Base-by-base conservation (phyloP, 1,139 yeast genomes). In the Pichia kudriavzevii region DNA sequence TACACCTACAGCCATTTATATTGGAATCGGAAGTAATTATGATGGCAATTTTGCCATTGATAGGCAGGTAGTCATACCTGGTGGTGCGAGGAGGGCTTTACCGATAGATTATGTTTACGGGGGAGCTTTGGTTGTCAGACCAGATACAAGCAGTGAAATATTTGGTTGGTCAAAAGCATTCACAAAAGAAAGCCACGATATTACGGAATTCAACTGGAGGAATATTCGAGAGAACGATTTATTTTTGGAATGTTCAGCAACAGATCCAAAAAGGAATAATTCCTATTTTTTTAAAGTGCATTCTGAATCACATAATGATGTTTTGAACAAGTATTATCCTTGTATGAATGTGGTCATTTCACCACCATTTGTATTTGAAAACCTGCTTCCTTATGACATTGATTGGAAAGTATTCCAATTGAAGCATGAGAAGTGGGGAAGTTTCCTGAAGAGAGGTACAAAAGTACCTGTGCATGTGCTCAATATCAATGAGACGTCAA, bases 351-450 rank as follows among this genome's bases (percentile, higher is more conserved):
- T 91, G 26, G 71, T 79, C 2, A 62, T 93, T 16, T 78, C 94
- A 0, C 88, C 98, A 1, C 97, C 98, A 0, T 61, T 93, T 26
- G 85, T 83, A 47, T 67, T 93, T 43, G 88, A 82, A 48, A 93
- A 93, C 48, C 62, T 85, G 39, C 59, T 93, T 33, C 98, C 99
- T 0, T 83, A 72, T 52, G 95, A 85, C 47, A 61, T 88, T 34
- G 66, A 72, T 16, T 87, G 81, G 57, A 65, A 84, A 38, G 66
- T 93, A 15, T 84, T 81, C 53, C 94, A 85, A 53, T 83, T 84
- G 50, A 75, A 74, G 16, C 65, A 78, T n/a, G 73, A 72, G 39
- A 93, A 79, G 42, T 79, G 91, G 80, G 69, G 66, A 40, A 80
- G 79, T 16, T 52, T 58, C 11, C 61, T 91, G 30, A 59, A 64